Base-by-base conservation (phyloP, 306 rosid species). In the Prunus padus region DNA sequence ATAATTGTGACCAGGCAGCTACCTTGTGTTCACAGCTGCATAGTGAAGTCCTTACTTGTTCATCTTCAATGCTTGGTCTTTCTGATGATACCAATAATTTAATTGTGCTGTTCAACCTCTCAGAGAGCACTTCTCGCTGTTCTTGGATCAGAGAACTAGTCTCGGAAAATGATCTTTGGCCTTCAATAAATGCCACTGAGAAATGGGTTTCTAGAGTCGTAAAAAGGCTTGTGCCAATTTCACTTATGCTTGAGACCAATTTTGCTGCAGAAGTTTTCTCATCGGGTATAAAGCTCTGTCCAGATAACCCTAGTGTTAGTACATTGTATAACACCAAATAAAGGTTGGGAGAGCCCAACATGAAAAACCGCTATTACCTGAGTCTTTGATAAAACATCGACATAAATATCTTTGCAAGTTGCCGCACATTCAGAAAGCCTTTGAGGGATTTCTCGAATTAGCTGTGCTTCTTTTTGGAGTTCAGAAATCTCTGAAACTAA, bases 11-110 rank as follows among this genome's bases (percentile, higher is more conserved):
- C 84, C 84, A 82, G 87, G 83, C 88, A 80, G 86, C 89, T 90
- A 93, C 98, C 98, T 93, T 87, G 74, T 66, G 75, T 77, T 82
- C 86, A 76, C 84, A 67, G 86, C 77, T 66, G 89, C 87, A 75
- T 72, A 26, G 68, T 45, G 82, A 69, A 71, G 54, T 79, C 40
- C 51, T 72, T 66, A 44, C 86, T 69, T 84, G 85, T n/a, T 80
- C 80, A 37, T 79, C 47, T 71, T 55, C 82, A 69, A 67, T 7
- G 49, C 51, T 67, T 59, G 88, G 26, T 75, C 84, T 68, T 76
- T 86, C 88, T 47, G 95, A 85, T 75, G 69, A 82, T 80, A 80
- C 81, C 80, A 90, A 61, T 26, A 90, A 80, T 83, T 84, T 69
- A 67, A 90, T 79, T 73, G 89, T 79, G 66, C 66, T 75, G 62